Evolutionary conservation across 2,329 filamentous ascomycete genomes (phyloP).

Genomic region (Alternaria longipes): DNA sequence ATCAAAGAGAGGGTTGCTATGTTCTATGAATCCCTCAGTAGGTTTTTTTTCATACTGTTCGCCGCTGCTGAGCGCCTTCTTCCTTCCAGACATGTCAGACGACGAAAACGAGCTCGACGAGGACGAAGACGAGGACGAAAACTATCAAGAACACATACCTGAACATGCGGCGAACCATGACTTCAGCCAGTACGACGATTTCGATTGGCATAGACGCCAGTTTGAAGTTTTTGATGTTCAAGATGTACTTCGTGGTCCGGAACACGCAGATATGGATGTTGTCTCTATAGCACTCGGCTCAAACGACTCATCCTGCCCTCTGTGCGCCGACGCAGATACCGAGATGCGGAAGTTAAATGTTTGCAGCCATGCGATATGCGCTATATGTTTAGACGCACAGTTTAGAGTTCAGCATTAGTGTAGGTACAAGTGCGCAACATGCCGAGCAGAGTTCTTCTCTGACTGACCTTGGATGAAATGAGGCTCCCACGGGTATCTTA

Average conservation of each 20-base stretch:
- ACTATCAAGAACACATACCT: neutral
- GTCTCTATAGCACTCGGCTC: neutral
- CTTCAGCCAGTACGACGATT: neutral
- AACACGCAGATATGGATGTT: neutral
- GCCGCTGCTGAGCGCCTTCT: neutral
- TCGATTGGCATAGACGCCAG: neutral
- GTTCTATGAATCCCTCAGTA: neutral
- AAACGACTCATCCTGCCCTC: neutral
- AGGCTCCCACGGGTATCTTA: neutral
- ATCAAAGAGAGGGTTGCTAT: neutral
- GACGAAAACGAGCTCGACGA: neutral
- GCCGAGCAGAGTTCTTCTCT: constrained; percentile 10
- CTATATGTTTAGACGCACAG: constrained; percentile 7
- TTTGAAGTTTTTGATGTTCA: neutral
- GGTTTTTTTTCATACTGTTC: neutral
- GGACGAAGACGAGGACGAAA: neutral
- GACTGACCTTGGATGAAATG: neutral
- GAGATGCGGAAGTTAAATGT: constrained; percentile 4
- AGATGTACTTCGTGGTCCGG: constrained; percentile 7
- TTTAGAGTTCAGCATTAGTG: neutral
- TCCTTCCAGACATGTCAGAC: neutral
- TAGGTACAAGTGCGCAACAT: constrained; percentile 13
- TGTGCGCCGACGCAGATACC: neutral
- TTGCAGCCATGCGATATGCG: constrained; percentile 6
- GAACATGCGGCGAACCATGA: neutral